These are phyloP conservation scores for Aspergillus saccharolyticus DNA, from an alignment of 495 filamentous ascomycete genomes.

Conservation along the genomic window DNA sequence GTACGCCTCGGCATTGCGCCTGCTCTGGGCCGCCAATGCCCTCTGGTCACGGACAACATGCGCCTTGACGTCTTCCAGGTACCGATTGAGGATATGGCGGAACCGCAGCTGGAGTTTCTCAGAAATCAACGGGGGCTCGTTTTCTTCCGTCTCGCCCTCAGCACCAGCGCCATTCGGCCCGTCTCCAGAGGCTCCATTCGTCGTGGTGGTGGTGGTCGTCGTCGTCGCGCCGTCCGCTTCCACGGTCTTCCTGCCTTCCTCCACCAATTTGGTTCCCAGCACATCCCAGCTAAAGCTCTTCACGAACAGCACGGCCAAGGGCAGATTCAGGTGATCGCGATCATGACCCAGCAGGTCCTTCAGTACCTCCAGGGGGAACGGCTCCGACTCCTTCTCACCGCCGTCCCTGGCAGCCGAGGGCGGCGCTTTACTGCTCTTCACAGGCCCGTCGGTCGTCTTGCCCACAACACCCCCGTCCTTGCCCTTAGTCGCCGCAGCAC, in stretches of 20 bases:
- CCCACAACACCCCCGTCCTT: slow-evolving; percentile 53
- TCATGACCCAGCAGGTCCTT: slow-evolving; percentile 95
- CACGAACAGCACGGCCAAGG: slow-evolving; percentile 87
- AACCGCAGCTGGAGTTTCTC: slow-evolving; percentile 82
- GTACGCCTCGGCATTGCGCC: slow-evolving; percentile 95
- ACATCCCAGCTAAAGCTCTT: slow-evolving; percentile 97
- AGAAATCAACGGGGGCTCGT: slow-evolving; percentile 68
- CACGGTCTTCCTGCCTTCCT: slow-evolving; percentile 76
- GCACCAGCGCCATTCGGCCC: slow-evolving; percentile 41
- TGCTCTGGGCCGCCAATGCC: slow-evolving; percentile 71
- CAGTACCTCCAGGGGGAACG: slow-evolving; percentile 91
- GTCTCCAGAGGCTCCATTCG: slow-evolving; percentile 28
- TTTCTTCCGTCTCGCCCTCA: slow-evolving; percentile 32
- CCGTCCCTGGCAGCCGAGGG: slow-evolving; percentile 29
- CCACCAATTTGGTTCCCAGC: slow-evolving; percentile 65
- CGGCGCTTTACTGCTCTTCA: slow-evolving; percentile 33
- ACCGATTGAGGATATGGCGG: slow-evolving; percentile 78
- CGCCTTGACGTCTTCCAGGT: slow-evolving; percentile 87
- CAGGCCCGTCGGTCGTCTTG: slow-evolving; percentile 52
- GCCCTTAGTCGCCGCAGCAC: slow-evolving; percentile 44
- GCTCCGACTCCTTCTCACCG: slow-evolving; percentile 53
- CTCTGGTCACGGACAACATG: slow-evolving; percentile 90
- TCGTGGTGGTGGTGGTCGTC: slow-evolving; percentile 22
- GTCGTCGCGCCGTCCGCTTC: slow-evolving; percentile 78
- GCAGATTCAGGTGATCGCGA: slow-evolving; percentile 84